Evolutionary conservation across 176 grass and related monocot genomes (phyloP).

Genomic region (Aegilops longissima): DNA sequence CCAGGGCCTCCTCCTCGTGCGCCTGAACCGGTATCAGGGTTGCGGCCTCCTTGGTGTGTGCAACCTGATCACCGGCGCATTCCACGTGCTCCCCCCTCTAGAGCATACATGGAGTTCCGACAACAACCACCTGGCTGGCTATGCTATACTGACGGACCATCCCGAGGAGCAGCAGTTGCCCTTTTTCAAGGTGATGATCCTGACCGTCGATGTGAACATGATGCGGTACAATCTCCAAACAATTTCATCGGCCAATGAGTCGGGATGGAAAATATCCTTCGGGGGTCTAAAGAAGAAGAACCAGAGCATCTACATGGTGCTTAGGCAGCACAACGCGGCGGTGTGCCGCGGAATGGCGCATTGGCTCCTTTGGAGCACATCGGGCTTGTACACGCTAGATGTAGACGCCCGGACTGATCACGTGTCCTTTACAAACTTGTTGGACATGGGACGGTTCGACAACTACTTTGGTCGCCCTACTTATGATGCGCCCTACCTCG

Average conservation of each 20-base stretch:
- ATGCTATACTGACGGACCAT: neutral
- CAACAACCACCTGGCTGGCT: neutral
- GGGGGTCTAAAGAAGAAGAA: neutral
- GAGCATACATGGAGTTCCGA: no score
- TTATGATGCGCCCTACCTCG: neutral
- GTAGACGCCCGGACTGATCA: neutral
- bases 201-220: no score
- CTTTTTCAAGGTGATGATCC: neutral
- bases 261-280: neutral
- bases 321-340: neutral
- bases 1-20: neutral
- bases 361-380: neutral
- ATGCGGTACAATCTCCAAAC: neutral
- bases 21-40: neutral
- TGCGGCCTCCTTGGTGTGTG: neutral
- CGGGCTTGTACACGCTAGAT: neutral
- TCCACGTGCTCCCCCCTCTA: neutral
- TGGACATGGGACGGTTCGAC: no score
- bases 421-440: neutral
- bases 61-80: neutral
- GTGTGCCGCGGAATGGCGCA: neutral
- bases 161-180: neutral
- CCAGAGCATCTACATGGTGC: neutral
- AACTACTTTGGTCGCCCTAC: neutral
- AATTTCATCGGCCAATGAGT: neutral